These are phyloP conservation scores for Debaryomyces sp. DNA, from an alignment of 1,139 yeast species.

Conservation along the genomic window DNA sequence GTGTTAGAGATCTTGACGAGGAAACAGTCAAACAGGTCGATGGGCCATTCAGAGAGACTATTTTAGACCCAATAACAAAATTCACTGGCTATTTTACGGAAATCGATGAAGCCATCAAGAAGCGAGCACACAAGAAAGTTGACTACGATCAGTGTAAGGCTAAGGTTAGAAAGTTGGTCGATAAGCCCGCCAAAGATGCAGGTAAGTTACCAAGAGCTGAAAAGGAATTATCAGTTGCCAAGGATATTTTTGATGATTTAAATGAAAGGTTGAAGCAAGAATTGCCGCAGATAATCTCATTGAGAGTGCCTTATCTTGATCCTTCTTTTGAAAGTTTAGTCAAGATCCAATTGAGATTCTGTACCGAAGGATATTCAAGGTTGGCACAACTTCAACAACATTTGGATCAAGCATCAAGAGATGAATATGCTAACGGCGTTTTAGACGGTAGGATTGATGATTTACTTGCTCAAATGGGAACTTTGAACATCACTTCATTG, in stretches of 20 bases:
- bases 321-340: conserved; percentile 97
- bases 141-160: conserved; percentile 92
- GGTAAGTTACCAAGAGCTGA: conserved; percentile 87
- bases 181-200: conserved; percentile 94
- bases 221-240: conserved; percentile 78
- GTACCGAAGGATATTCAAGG: conserved; percentile 94
- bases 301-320: conserved; percentile 93
- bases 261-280: conserved; percentile 83
- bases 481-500: conserved; percentile 68
- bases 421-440: conserved; percentile 92
- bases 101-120: conserved; percentile 92
- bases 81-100: conserved; percentile 84
- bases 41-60: conserved; percentile 96
- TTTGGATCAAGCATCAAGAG: conserved; percentile 84
- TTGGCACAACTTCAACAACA: conserved; percentile 96
- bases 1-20: conserved; percentile 87
- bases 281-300: conserved; percentile 84
- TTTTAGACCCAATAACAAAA: conserved; percentile 86
- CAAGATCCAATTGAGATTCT: conserved; percentile 89
- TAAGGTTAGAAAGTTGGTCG: conserved; percentile 80
- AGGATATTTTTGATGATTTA: conserved; percentile 81
- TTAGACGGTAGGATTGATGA: conserved; percentile 87
- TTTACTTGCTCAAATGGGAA: conserved; percentile 80
- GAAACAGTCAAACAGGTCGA: conserved; percentile 95
- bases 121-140: conserved; percentile 85